Conservation (phyloP, 768 basidiomycete genomes). For the Lactarius akahatsu region DNA sequence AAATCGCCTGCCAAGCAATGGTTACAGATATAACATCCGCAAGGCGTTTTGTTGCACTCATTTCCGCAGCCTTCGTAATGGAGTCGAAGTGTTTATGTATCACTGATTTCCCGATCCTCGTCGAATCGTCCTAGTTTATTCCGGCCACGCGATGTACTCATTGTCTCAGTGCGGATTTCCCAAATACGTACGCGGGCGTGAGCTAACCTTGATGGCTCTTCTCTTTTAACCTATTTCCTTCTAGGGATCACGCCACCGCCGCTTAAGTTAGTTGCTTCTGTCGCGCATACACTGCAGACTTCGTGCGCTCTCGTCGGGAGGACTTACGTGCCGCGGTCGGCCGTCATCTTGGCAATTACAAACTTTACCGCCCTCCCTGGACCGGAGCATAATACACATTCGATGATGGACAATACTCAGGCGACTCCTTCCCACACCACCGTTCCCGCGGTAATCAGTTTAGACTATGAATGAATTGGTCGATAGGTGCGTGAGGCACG, state of each 20-base stretch:
- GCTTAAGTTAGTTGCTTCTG: background rate
- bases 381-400: background rate
- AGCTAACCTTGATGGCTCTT: background rate
- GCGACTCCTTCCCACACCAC: background rate
- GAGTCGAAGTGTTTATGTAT: background rate
- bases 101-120: background rate
- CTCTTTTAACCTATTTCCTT: slow-evolving; percentile 3
- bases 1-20: background rate
- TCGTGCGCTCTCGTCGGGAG: slow-evolving; percentile 7
- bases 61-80: background rate
- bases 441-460: slow-evolving; percentile 10
- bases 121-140: background rate
- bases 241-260: background rate
- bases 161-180: slow-evolving; percentile 5
- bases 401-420: background rate
- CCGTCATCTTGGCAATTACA: background rate
- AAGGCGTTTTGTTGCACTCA: background rate
- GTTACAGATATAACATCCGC: background rate
- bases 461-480: background rate
- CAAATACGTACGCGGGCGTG: background rate
- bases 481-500: background rate
- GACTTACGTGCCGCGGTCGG: background rate
- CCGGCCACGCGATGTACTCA: slow-evolving; percentile 8
- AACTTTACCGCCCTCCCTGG: background rate
- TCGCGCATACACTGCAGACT: background rate